Conservation (phyloP, 1,284 basidiomycete species). For the Ustilago tritici region DNA sequence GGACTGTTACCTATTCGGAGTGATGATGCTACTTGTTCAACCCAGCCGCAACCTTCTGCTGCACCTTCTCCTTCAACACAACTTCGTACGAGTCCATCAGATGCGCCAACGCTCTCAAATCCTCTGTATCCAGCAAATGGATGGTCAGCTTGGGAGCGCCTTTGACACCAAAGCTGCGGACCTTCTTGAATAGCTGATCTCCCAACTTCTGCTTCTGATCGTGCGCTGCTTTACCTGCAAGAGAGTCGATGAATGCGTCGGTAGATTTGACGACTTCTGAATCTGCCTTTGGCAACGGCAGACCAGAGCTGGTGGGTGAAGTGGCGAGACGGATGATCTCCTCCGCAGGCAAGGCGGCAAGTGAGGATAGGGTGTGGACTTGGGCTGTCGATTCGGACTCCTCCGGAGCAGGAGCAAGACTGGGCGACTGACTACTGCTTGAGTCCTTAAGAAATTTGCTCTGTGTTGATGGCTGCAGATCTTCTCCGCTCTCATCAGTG, state of each 20-base stretch:
- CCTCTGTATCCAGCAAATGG: slow-evolving; percentile 82
- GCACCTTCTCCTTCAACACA: slow-evolving; percentile 77
- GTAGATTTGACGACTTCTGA: slow-evolving; percentile 77
- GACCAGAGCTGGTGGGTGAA: slow-evolving; percentile 71
- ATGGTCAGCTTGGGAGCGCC: slow-evolving; percentile 76
- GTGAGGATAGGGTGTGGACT: slow-evolving; percentile 69
- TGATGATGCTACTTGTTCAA: slow-evolving; percentile 33
- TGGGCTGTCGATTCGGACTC: slow-evolving; percentile 5
- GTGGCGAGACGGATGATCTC: slow-evolving; percentile 76
- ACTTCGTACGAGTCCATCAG: slow-evolving; percentile 87
- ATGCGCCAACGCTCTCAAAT: slow-evolving; percentile 82
- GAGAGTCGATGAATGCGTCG: slow-evolving; percentile 80
- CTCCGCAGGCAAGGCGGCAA: slow-evolving; percentile 77
- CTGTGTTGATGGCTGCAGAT: slow-evolving; percentile 5
- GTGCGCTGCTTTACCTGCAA: slow-evolving; percentile 76
- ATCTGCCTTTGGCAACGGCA: slow-evolving; percentile 80
- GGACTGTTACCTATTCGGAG: too few relatives aligned
- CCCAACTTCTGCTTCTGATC: slow-evolving; percentile 78
- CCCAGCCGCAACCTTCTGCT: slow-evolving; percentile 39
- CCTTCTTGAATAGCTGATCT: slow-evolving; percentile 75
- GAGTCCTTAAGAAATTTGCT: slow-evolving; percentile 21
- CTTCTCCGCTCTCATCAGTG: slow-evolving; percentile 68
- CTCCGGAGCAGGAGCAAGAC: slow-evolving; percentile 11
- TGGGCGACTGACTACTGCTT: slow-evolving; percentile 43
- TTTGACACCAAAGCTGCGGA: slow-evolving; percentile 83